A percentile compares a stretch with the other conserved stretches of the same genome.
phyloP scores from a whole-genome alignment of 495 filamentous ascomycete genomes.

The Lasiosphaeris hirsuta region DNA sequence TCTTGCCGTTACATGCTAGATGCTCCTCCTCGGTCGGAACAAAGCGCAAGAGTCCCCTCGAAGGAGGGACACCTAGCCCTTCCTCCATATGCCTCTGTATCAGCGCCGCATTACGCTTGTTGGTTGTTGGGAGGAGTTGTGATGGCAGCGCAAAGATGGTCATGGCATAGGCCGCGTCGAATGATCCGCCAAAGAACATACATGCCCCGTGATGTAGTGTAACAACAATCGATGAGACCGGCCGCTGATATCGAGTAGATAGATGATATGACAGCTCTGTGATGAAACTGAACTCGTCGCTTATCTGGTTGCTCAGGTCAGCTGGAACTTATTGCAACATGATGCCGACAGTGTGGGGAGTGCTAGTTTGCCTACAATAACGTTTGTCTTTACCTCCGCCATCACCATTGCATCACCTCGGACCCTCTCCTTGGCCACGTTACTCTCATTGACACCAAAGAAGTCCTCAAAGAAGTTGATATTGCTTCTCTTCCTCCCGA shows the following conservation, averaged over 20 bases:
- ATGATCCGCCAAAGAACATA: constrained; percentile 67
- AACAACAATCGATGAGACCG: constrained; percentile 68
- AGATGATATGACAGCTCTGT: constrained; percentile 66
- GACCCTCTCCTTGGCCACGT: constrained; percentile 54
- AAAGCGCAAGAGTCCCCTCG: constrained; percentile 69
- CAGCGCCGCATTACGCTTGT: constrained; percentile 76
- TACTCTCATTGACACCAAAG: constrained; percentile 37
- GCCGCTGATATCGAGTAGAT: constrained; percentile 67
- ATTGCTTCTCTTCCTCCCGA: constrained; percentile 39
- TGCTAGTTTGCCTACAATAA: constrained; percentile 56
- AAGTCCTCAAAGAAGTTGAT: constrained; percentile 45
- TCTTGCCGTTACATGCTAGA: constrained; percentile 65
- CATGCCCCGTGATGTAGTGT: constrained; percentile 70
- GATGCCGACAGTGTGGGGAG: not conserved
- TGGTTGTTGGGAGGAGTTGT: constrained; percentile 69
- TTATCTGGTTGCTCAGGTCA: constrained; percentile 44
- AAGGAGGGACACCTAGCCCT: constrained; percentile 57
- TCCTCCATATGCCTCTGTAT: constrained; percentile 68
- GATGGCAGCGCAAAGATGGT: constrained; percentile 69
- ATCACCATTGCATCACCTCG: constrained; percentile 66
- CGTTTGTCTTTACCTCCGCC: constrained; percentile 81
- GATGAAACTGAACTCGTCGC: constrained; percentile 66
- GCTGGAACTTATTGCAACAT: too few species aligned
- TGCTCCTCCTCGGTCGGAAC: constrained; percentile 65
- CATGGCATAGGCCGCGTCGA: constrained; percentile 76